phyloP scores from a whole-genome alignment of 2,329 filamentous ascomycete species.

The Boeremia lycopersici region DNA sequence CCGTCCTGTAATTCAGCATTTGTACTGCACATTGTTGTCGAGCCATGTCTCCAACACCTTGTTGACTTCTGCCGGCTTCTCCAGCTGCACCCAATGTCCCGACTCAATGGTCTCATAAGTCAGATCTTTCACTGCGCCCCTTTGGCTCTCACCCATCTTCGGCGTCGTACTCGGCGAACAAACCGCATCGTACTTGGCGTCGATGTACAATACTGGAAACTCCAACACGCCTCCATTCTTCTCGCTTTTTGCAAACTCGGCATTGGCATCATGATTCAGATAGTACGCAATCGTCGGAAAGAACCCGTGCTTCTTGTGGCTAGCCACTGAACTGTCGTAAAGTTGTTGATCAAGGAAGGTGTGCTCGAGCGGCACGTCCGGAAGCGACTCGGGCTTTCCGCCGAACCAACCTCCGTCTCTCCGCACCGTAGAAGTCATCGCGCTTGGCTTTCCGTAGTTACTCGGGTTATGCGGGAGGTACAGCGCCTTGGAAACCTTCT shows the following conservation, averaged over 20 bases:
- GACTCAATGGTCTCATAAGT: constrained; percentile 53
- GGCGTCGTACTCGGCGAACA: constrained; percentile 42
- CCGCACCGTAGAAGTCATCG: constrained; percentile 19
- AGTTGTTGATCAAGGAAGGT: constrained; percentile 38
- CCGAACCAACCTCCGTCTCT: constrained; percentile 43
- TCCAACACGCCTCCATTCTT: constrained; percentile 43
- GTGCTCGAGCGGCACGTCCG: constrained; percentile 38
- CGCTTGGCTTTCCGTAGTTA: constrained; percentile 31
- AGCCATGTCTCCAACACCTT: constrained; percentile 34
- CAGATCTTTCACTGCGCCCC: constrained; percentile 46
- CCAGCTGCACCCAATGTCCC: constrained; percentile 36
- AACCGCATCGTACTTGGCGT: constrained; percentile 47
- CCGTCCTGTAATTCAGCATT: not conserved
- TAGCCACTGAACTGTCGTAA: constrained; percentile 35
- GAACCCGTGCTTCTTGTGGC: constrained; percentile 51
- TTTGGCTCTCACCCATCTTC: constrained; percentile 45
- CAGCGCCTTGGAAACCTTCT: constrained; percentile 30
- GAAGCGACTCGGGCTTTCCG: constrained; percentile 32
- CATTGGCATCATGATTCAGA: constrained; percentile 52
- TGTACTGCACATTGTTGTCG: constrained; percentile 14
- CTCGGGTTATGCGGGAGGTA: constrained; percentile 33
- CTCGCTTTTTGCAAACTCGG: constrained; percentile 48
- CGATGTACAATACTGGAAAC: constrained; percentile 48
- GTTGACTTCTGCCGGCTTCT: constrained; percentile 35
- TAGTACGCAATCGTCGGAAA: constrained; percentile 51